These are phyloP conservation scores for Handroanthus guayacan DNA, from an alignment of 257 asterid genomes.

Conservation along the genomic window DNA sequence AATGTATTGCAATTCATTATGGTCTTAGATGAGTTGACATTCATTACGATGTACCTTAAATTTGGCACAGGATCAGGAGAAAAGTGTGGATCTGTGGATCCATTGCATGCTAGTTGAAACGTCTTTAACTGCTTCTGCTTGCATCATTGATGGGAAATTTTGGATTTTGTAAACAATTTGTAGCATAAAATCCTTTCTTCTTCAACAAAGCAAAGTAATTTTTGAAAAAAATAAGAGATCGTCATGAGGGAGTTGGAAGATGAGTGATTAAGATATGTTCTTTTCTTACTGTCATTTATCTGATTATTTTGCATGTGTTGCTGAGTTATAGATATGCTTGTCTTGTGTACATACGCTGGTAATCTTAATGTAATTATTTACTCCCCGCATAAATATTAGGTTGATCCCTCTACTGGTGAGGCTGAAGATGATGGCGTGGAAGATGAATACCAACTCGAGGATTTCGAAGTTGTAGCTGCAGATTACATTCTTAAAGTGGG, in stretches of 20 bases:
- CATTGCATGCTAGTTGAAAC: neutral
- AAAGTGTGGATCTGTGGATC: neutral
- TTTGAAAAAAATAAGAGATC: neutral
- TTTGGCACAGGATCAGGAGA: conserved; percentile 11
- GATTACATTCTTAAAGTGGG: conserved; percentile 92
- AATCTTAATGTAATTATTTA: neutral
- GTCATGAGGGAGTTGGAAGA: neutral
- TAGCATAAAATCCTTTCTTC: neutral
- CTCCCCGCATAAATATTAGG: conserved; percentile 50
- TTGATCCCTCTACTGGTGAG: conserved; percentile 96
- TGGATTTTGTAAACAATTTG: neutral
- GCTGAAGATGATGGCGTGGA: conserved; percentile 98
- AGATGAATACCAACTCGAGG: conserved; percentile 98
- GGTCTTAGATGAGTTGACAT: neutral
- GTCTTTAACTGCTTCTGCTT: conserved; percentile 2
- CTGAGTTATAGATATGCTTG: conserved; percentile 6
- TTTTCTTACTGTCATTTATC: neutral
- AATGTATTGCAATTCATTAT: neutral
- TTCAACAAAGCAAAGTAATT: neutral
- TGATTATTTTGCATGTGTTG: conserved; percentile 17
- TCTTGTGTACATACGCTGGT: conserved; percentile 11
- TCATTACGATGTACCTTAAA: neutral
- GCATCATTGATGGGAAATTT: conserved; percentile 22
- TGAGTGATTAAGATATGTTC: neutral
- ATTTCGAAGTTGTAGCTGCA: conserved; percentile 89